Evolutionary conservation across 2,329 filamentous ascomycete genomes (phyloP).

Genomic region (Clarireedia sp.): DNA sequence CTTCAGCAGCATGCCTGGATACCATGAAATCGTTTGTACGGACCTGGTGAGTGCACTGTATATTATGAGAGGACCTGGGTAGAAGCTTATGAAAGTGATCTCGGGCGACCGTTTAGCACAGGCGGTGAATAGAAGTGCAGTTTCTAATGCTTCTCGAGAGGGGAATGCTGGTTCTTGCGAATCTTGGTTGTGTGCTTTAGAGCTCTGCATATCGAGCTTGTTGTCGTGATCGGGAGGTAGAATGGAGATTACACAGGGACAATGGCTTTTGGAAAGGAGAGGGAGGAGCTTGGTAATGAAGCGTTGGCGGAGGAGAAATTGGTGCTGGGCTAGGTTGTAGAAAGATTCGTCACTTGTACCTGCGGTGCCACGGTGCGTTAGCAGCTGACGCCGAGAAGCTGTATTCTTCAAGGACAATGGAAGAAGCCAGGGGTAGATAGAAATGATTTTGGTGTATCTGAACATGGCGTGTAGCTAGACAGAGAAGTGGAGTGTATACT

Average conservation of each 20-base stretch:
- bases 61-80: not conserved
- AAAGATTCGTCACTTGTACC: not conserved
- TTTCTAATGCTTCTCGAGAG: not conserved
- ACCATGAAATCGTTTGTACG: not conserved
- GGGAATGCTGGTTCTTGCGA: not conserved
- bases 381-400: not conserved
- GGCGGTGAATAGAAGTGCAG: not conserved
- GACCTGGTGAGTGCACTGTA: not conserved
- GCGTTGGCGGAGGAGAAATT: not conserved
- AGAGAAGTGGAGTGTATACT: not conserved
- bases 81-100: not conserved
- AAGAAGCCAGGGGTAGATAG: not conserved
- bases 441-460: not conserved
- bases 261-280: not conserved
- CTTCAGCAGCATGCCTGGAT: not conserved
- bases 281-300: slow-evolving; percentile 1
- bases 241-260: not conserved
- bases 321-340: not conserved
- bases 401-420: not conserved
- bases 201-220: not conserved
- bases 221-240: not conserved
- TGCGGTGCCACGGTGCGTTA: not conserved
- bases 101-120: not conserved
- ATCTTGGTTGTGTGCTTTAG: not conserved
- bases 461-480: not conserved